Percentiles rank a stretch among this genome's conserved stretches.
Conservation (phyloP, 2,329 filamentous ascomycete species). For the Sarocladium strictum region DNA sequence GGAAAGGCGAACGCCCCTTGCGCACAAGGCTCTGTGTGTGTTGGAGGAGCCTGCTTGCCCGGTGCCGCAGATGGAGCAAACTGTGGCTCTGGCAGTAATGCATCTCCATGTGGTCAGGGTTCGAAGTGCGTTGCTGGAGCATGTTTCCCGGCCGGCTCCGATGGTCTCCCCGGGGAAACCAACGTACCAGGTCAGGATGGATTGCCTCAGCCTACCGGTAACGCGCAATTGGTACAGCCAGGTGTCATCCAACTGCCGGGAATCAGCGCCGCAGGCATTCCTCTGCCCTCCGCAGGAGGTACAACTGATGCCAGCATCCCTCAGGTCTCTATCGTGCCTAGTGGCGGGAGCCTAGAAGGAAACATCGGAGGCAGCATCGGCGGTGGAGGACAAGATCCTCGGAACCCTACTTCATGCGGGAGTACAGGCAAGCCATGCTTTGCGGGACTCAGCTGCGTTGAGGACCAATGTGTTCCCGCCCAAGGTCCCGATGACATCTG, state of each 20-base stretch:
- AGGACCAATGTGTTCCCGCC: not conserved
- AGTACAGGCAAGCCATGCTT: not conserved
- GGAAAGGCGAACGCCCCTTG: not conserved
- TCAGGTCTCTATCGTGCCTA: not conserved
- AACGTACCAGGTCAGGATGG: not conserved
- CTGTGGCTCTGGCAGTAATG: constrained; percentile 1
- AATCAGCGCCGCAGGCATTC: not conserved
- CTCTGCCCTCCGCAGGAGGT: not conserved
- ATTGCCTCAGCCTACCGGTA: not conserved
- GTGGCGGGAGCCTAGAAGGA: not conserved
- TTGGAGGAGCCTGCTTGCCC: constrained; percentile 5
- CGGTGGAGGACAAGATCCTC: not conserved
- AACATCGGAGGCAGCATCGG: not conserved
- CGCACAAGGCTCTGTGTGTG: not conserved
- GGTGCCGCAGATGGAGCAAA: not conserved
- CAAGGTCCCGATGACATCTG: constrained; percentile 4
- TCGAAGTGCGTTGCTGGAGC: not conserved
- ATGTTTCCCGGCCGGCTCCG: not conserved
- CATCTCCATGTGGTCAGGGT: not conserved
- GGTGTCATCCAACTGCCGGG: not conserved
- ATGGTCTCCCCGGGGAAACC: not conserved
- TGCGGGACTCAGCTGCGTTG: constrained; percentile 1
- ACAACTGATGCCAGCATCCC: not conserved
- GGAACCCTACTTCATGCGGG: constrained; percentile 4
- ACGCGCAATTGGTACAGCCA: not conserved